phyloP scores from a whole-genome alignment of 805 yeast species.

The Citeromyces matritensis region DNA sequence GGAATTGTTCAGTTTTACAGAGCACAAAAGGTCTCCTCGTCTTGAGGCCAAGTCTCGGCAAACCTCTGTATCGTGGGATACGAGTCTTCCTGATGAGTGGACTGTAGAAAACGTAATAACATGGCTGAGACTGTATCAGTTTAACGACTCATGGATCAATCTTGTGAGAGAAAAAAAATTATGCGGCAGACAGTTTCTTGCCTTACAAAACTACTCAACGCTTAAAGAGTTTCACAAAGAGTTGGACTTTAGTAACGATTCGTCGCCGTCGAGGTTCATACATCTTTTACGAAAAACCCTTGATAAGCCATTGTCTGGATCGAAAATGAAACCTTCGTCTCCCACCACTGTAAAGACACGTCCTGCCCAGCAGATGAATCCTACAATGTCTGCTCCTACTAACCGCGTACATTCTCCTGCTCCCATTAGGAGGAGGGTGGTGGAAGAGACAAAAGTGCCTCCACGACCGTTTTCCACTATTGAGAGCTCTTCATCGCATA shows the following conservation, averaged over 20 bases:
- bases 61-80: conserved; percentile 26
- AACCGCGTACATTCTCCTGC: no score
- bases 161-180: conserved; percentile 44
- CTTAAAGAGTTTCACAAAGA: conserved; percentile 16
- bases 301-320: conserved; percentile 9
- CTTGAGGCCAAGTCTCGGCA: neutral
- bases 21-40: no score
- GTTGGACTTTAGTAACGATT: conserved; percentile 27
- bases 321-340: conserved; percentile 1
- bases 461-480: conserved; percentile 20
- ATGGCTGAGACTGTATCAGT: conserved; percentile 60
- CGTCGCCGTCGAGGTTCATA: conserved; percentile 43
- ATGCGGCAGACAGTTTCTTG: conserved; percentile 48
- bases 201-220: conserved; percentile 49
- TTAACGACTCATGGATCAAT: conserved; percentile 62
- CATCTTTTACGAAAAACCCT: conserved; percentile 32
- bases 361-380: neutral
- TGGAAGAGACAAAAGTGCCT: conserved; percentile 5
- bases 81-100: conserved; percentile 51
- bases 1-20: no score
- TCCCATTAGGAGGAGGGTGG: conserved; percentile 1
- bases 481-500: conserved; percentile 12
- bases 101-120: conserved; percentile 43
- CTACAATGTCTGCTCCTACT: no score
- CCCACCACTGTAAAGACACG: neutral